Percentiles rank a stretch among this genome's conserved stretches.
Conservation (phyloP, 768 basidiomycete genomes). For the Boletus subcaerulescens region DNA sequence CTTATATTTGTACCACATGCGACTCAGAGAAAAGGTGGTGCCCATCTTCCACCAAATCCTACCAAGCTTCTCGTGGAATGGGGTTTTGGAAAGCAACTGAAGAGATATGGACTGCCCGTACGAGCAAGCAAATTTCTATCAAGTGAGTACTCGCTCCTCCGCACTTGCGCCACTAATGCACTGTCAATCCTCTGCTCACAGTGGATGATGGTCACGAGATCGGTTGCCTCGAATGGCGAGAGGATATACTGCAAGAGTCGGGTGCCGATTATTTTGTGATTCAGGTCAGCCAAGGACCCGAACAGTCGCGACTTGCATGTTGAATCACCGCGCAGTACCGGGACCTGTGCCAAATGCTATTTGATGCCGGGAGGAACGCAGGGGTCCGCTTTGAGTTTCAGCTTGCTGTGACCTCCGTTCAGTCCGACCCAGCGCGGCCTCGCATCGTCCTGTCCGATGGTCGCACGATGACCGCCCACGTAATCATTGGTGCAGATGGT, state of each 20-base stretch:
- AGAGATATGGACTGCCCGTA: constrained; percentile 30
- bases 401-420: constrained; percentile 34
- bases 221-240: constrained; percentile 46
- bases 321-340: constrained; percentile 40
- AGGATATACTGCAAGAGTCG: constrained; percentile 48
- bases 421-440: constrained; percentile 27
- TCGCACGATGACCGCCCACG: constrained; percentile 45
- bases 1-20: not conserved
- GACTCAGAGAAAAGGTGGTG: constrained; percentile 37
- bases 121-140: constrained; percentile 26
- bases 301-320: not conserved
- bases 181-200: constrained; percentile 19
- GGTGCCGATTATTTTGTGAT: constrained; percentile 54
- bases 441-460: constrained; percentile 41
- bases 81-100: constrained; percentile 48
- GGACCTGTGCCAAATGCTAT: constrained; percentile 50
- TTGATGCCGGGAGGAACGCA: constrained; percentile 43
- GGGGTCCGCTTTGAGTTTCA: constrained; percentile 53
- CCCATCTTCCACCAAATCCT: constrained; percentile 58
- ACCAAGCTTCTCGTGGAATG: constrained; percentile 55
- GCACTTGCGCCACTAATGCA: not conserved
- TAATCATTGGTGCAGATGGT: constrained; percentile 65
- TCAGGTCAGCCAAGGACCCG: constrained; percentile 34
- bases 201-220: constrained; percentile 44
- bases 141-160: constrained; percentile 7